Evolutionary conservation across 2,329 filamentous ascomycete species (phyloP).

Genomic region (Parastagonospora nodorum): DNA sequence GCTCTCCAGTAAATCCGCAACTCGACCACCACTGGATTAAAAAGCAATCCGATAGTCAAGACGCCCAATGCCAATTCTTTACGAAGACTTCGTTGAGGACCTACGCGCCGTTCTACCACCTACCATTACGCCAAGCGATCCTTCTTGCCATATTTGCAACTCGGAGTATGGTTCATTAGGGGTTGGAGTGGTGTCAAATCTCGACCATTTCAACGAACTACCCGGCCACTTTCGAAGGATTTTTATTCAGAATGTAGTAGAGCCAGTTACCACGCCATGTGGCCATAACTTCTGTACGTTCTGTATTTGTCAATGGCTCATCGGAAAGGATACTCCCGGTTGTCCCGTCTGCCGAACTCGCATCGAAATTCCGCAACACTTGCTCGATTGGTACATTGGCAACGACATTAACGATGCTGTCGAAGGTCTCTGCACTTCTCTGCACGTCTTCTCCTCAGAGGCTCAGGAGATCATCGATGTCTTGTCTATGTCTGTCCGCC

Average conservation of each 20-base stretch:
- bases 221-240: background rate
- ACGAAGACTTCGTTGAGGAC: constrained; percentile 6
- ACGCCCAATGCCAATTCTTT: background rate
- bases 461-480: background rate
- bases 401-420: too few species aligned
- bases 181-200: background rate
- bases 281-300: constrained; percentile 4
- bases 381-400: too few species aligned
- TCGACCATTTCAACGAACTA: constrained; percentile 2
- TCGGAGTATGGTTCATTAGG: background rate
- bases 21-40: background rate
- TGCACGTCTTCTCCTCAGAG: too few species aligned
- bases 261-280: constrained; percentile 3
- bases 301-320: constrained; percentile 6
- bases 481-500: background rate
- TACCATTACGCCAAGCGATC: background rate
- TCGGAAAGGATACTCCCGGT: background rate
- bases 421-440: too few species aligned
- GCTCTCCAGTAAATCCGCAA: background rate
- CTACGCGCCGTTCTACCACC: background rate
- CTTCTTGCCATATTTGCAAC: constrained; percentile 1
- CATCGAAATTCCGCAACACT: background rate
- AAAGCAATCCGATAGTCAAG: background rate
- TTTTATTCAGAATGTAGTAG: background rate
- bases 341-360: constrained; percentile 7